Conservation (phyloP, 257 asterid genomes). For the Jacaranda mimosifolia region DNA sequence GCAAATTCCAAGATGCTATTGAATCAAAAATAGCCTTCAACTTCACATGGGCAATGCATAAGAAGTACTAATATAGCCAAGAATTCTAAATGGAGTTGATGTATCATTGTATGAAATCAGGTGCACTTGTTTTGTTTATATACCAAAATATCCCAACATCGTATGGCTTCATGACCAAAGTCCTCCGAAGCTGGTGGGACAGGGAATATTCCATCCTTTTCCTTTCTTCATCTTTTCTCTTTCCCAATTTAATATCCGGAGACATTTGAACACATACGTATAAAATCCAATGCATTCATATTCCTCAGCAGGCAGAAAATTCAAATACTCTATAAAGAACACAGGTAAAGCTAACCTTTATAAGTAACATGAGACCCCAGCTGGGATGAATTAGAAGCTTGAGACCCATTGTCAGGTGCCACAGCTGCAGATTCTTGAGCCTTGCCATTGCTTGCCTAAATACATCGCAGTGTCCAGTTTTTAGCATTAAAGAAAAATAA, state of each 20-base stretch:
- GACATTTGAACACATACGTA: neutral
- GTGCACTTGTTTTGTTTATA: neutral
- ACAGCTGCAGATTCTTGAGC: slow-evolving; percentile 49
- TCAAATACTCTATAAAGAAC: neutral
- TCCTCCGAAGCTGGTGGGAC: neutral
- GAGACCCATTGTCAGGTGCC: slow-evolving; percentile 52
- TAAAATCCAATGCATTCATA: slow-evolving; percentile 8
- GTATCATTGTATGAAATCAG: neutral
- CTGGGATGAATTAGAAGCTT: slow-evolving; percentile 52
- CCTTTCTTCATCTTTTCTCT: neutral
- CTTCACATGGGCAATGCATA: slow-evolving; percentile 4
- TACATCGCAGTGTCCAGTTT: slow-evolving; percentile 4
- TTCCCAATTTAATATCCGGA: slow-evolving; percentile 11
- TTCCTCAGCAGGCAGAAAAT: neutral
- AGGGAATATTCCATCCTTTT: neutral
- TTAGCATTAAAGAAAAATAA: slow-evolving; percentile 2
- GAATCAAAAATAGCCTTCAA: slow-evolving; percentile 18
- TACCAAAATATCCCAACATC: neutral
- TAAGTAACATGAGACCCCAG: slow-evolving; percentile 33
- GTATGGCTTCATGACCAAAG: neutral
- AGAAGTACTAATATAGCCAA: slow-evolving; percentile 12
- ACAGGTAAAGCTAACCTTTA: slow-evolving; percentile 34
- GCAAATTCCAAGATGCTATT: neutral
- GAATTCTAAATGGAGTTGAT: neutral
- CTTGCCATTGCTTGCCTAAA: slow-evolving; percentile 58